Evolutionary conservation across 192 early-diverging fungal species (phyloP).

Genomic region (Endogone sp.): DNA sequence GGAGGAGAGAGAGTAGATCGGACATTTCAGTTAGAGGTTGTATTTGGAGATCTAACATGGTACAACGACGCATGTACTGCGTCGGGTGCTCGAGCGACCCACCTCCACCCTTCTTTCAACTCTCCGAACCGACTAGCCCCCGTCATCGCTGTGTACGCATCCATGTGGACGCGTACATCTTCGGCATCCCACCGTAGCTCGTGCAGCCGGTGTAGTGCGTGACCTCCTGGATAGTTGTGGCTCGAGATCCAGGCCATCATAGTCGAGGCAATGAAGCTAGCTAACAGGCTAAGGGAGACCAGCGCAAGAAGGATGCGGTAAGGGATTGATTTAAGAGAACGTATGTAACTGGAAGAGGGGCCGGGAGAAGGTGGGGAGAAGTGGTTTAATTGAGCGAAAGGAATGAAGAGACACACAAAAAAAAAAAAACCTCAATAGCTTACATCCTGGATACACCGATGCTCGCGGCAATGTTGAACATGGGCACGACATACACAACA

Average conservation of each 20-base stretch:
- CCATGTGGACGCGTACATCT: constrained; percentile 56
- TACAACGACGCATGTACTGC: not conserved
- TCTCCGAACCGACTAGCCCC: constrained; percentile 76
- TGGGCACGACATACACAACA: constrained; percentile 78
- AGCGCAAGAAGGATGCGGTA: constrained; percentile 21
- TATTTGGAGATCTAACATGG: constrained; percentile 1
- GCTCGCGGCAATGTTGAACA: constrained; percentile 73
- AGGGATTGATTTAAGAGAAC: constrained; percentile 18
- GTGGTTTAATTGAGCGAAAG: not conserved
- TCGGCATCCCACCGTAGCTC: constrained; percentile 16
- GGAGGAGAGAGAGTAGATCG: not conserved
- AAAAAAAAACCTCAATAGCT: constrained; percentile 16
- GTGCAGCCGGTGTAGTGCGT: constrained; percentile 67
- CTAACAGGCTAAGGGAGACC: constrained; percentile 14
- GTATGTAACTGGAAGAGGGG: not conserved
- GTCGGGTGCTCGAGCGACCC: no score
- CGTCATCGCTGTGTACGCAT: constrained; percentile 73
- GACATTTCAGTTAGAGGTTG: not conserved
- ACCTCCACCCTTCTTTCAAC: constrained; percentile 3
- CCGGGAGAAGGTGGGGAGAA: not conserved
- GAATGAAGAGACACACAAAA: no score
- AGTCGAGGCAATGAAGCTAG: constrained; percentile 24
- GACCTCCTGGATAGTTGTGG: constrained; percentile 88
- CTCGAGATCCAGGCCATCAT: constrained; percentile 56
- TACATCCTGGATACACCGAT: constrained; percentile 40